Base-by-base conservation (phyloP, 1,139 yeast species). In the Schwanniomyces etchellsii region DNA sequence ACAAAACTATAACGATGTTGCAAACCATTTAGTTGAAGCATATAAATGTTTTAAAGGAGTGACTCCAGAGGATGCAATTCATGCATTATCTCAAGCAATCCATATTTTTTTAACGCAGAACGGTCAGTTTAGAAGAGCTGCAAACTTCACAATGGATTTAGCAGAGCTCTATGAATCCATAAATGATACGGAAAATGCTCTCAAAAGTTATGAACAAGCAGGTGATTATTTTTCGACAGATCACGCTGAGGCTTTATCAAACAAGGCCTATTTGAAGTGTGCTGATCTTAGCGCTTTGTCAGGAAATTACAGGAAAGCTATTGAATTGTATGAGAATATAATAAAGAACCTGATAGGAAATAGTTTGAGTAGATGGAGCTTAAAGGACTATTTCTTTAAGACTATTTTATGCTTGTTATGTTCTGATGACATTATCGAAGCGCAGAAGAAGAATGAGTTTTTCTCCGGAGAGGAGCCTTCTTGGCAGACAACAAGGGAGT, bases 161-260 rank as follows among this genome's bases (percentile, higher is more conserved):
- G 98, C 89, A 3, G 91, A 79, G 42, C 59, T 91, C 28, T 86
- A 84, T 52, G 97, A 91, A 55, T 70, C 70, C 29, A 63, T 83
- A 22, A 72, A 73, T 33, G 94, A 89, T 48, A 56, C 61, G 16
- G 64, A 69, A 12, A 73, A 73, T 42, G 96, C 98, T 3, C 70
- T 82, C 33, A 68, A 70, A 36, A 77, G 91, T 17, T 91, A 83
- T 54, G 95, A 88, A 50, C 84, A 82, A 46, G 96, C 98, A 4
- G 96, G 96, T 25, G 97, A 93, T 50, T 91, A 96, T 85, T 88
- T 83, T 52, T 75, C 77, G 36, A 88, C 93, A 39, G 98, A 91
- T 58, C 91, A 86, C 38, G 97, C 98, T 1, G 83, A 81, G 42
- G 95, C 96, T 5, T 69, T 91, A 37, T 77, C 96, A 20, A 88